Evolutionary conservation across 306 rosid species (phyloP).

Genomic region (Delonix regia): DNA sequence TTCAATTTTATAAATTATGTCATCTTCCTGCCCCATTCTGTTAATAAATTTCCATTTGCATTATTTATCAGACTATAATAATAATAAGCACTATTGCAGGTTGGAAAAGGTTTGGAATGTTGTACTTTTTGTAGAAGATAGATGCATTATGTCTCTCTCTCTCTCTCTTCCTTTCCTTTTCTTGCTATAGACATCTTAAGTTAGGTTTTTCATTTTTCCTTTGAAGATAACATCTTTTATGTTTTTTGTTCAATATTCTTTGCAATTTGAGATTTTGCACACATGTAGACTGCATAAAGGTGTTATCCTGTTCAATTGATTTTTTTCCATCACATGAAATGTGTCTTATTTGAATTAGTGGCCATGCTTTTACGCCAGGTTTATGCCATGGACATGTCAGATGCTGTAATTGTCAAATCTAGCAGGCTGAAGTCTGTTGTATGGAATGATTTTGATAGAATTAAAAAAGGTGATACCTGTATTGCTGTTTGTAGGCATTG

Average conservation of each 20-base stretch:
- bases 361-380: constrained; percentile 53
- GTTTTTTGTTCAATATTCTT: background rate
- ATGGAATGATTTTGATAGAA: constrained; percentile 97
- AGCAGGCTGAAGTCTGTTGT: constrained; percentile 93
- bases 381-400: constrained; percentile 87
- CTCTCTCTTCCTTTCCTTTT: background rate
- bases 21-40: background rate
- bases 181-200: background rate
- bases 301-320: constrained; percentile 8
- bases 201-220: background rate
- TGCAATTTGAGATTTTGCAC: background rate
- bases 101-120: constrained; percentile 12
- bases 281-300: constrained; percentile 1
- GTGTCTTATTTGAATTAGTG: constrained; percentile 13
- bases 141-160: background rate
- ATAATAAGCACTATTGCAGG: background rate
- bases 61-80: background rate
- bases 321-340: background rate
- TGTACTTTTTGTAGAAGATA: constrained; percentile 13
- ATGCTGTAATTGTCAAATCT: constrained; percentile 86
- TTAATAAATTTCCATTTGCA: background rate
- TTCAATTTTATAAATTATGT: background rate
- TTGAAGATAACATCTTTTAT: background rate
- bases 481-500: constrained; percentile 96
- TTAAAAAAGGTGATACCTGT: constrained; percentile 89